phyloP scores from a whole-genome alignment of 306 rosid genomes.

The Ormosia emarginata region DNA sequence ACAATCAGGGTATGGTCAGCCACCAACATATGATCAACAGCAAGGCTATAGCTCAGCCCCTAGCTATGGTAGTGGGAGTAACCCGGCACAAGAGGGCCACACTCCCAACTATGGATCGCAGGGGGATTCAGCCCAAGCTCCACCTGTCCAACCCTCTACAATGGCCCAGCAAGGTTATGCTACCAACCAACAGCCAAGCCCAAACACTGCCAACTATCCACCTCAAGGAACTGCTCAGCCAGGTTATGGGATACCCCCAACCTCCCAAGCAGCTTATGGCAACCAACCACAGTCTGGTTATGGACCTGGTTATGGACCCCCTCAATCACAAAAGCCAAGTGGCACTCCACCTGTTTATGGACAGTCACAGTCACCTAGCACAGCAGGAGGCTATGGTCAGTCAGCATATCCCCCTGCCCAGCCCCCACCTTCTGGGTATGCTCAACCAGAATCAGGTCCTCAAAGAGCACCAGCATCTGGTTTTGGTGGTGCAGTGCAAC shows the following conservation, averaged over 20 bases:
- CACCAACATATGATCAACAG: conserved; percentile 77
- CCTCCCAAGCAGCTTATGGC: conserved; percentile 79
- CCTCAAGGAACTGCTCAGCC: conserved; percentile 66
- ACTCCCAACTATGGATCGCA: conserved; percentile 65
- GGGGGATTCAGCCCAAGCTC: conserved; percentile 67
- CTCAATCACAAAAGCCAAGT: conserved; percentile 66
- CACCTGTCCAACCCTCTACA: conserved; percentile 48
- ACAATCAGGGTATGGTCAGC: conserved; percentile 88
- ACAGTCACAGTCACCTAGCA: conserved; percentile 66
- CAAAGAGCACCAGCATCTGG: conserved; percentile 62
- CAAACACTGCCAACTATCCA: conserved; percentile 63
- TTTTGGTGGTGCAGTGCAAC: conserved; percentile 59
- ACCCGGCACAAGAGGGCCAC: conserved; percentile 64
- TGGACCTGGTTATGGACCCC: conserved; percentile 72
- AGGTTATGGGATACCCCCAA: conserved; percentile 70
- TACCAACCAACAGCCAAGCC: conserved; percentile 64
- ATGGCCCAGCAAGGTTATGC: conserved; percentile 59
- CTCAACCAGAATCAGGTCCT: conserved; percentile 61
- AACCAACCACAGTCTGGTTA: conserved; percentile 67
- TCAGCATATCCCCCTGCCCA: conserved; percentile 63
- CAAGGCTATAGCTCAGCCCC: conserved; percentile 71
- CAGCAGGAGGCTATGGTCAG: conserved; percentile 63
- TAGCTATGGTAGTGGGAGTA: conserved; percentile 56
- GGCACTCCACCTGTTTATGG: conserved; percentile 58
- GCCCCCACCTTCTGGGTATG: conserved; percentile 67